Evolutionary conservation across 306 rosid species (phyloP).

Genomic region (Prunus mira): DNA sequence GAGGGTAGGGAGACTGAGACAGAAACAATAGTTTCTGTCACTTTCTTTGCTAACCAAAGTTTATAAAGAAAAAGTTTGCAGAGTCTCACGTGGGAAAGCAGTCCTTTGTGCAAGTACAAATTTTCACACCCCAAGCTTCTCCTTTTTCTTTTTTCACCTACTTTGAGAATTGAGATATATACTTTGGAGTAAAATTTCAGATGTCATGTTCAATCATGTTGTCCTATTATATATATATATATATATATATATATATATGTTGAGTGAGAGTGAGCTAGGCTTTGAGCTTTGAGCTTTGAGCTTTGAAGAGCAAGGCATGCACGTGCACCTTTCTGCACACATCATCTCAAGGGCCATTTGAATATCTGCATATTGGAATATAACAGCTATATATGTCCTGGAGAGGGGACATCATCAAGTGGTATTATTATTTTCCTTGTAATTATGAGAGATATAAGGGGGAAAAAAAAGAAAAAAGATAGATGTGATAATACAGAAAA

Average conservation of each 20-base stretch:
- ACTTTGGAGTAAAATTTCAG: not conserved
- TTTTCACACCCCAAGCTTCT: not conserved
- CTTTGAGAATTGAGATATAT: not conserved
- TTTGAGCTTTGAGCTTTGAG: too few species aligned
- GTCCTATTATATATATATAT: not conserved
- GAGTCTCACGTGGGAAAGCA: conserved; percentile 30
- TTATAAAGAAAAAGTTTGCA: not conserved
- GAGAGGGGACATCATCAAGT: not conserved
- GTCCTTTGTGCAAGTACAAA: conserved; percentile 4
- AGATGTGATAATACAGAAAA: too few species aligned
- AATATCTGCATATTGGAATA: not conserved
- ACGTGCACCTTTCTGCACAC: not conserved
- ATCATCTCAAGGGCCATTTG: not conserved
- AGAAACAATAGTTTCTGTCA: not conserved
- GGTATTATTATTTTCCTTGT: not conserved
- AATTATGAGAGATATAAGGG: too few species aligned
- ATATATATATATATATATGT: not conserved
- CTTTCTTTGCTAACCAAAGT: conserved; percentile 6
- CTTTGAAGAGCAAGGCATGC: not conserved
- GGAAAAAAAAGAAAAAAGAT: too few species aligned
- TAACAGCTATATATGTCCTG: not conserved
- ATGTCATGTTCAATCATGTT: conserved; percentile 6
- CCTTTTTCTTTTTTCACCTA: not conserved
- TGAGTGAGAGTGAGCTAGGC: too few species aligned
- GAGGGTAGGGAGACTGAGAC: not conserved